Evolutionary conservation across 208 protist species (phyloP), one percentile per base, ranked within the genome.

Genomic region (Crithidia thermophila): DNA sequence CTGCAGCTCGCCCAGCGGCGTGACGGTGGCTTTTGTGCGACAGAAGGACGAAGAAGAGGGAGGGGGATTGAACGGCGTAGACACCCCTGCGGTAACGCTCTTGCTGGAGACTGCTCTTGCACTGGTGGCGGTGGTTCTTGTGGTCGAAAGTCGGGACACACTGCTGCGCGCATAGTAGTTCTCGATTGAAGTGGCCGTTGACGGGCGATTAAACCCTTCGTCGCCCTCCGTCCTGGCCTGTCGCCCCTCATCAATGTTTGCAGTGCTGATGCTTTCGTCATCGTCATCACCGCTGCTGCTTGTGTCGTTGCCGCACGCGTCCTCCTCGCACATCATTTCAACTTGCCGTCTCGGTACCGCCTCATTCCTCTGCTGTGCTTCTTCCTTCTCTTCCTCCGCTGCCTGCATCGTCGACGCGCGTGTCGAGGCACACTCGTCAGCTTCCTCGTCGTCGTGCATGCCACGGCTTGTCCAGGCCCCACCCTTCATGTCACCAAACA

Each of bases 401-500:
- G n/a, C 20, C 6, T 40, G n/a, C 36, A 10, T 0, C 18, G 46
- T 11, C 3, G 58, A 66, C 18, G 60, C 21, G 0, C 25, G n/a
- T 1, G 33, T 34, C 3, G 60, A 40, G 33, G 7, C 13, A 4
- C 0, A 11, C 14, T 28, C 33, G 5, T 36, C 60, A 11, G 16
- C 46, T 5, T 13, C n/a, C 10, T 23, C 31, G 34, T 39, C 34
- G 34, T 6, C 34, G 34, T 6, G 34, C 28, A 23, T 30, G 43
- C 46, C 13, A 56, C 43, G 27, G 30, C 43, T 59, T 18, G 16
- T n/a, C 46, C 53, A 72, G 30, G 58, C 66, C n/a, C 77, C 61
- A 42, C 71, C 67, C 28, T 61, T 71, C 37, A 65, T 31, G 46
- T 82, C 74, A 34, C 92, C 93, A 67, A 95, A 94, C 85, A 97